A percentile compares a stretch with the other conserved stretches of the same genome.
phyloP scores from a whole-genome alignment of 2,329 filamentous ascomycete species.

The Colletotrichum shisoi region DNA sequence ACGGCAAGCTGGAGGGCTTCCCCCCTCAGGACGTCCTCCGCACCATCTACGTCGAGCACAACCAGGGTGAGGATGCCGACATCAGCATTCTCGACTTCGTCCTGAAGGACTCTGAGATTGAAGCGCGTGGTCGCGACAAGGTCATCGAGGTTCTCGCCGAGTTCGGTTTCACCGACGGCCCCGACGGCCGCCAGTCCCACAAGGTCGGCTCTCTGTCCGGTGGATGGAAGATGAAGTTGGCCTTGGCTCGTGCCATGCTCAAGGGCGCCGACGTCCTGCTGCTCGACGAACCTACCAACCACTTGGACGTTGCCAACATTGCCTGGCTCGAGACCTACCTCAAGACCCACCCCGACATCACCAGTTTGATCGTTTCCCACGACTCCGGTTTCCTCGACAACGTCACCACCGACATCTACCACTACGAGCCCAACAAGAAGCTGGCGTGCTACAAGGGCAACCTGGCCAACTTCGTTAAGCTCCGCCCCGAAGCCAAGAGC shows the following conservation, averaged over 20 bases:
- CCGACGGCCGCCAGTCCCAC: slow-evolving; percentile 86
- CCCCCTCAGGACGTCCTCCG: slow-evolving; percentile 89
- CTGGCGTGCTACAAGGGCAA: slow-evolving; percentile 86
- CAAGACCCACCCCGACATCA: slow-evolving; percentile 94
- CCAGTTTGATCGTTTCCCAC: slow-evolving; percentile 96
- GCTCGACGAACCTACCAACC: slow-evolving; percentile 98
- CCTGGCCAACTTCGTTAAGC: slow-evolving; percentile 81
- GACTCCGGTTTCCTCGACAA: slow-evolving; percentile 97
- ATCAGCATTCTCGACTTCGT: slow-evolving; percentile 95
- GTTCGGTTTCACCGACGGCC: slow-evolving; percentile 91
- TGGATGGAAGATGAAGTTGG: slow-evolving; percentile 99
- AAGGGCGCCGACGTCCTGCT: slow-evolving; percentile 95
- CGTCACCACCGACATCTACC: slow-evolving; percentile 98
- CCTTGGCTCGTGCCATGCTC: slow-evolving; percentile 93
- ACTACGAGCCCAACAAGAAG: slow-evolving; percentile 97
- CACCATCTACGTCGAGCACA: slow-evolving; percentile 98
- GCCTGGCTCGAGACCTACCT: slow-evolving; percentile 96
- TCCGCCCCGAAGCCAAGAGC: slow-evolving; percentile 92
- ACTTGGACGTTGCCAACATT: slow-evolving; percentile 94
- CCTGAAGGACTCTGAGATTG: slow-evolving; percentile 85
- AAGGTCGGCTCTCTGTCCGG: slow-evolving; percentile 94
- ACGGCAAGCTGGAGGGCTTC: slow-evolving; percentile 96
- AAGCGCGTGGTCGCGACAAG: slow-evolving; percentile 77
- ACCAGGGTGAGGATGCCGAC: slow-evolving; percentile 96
- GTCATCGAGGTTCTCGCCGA: slow-evolving; percentile 86